Base-by-base conservation (phyloP, 106 monocot genomes). In the Cymbidium sinense region DNA sequence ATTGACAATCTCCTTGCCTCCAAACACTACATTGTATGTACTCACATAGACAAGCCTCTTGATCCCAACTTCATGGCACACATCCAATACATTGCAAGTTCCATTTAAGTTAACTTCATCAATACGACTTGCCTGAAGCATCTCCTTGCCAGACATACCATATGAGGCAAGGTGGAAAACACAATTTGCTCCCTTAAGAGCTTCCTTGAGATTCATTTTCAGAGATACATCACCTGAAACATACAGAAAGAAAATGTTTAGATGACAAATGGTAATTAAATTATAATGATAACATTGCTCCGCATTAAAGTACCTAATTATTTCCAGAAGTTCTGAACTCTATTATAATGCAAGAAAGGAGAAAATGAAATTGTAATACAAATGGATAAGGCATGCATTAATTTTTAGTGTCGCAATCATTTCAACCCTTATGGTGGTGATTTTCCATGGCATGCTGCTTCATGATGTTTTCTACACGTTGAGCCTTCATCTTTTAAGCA, bases 101-200 rank as follows among this genome's bases (percentile, higher is more conserved):
- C 99, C 95, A 70, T 88, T 86, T 82, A 99, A 80, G 75, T 99
- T 99, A 43, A 95, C 79, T 72, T 78, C 72, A 80, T 99, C 99
- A n/a, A 80, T 75, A 29, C 86, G 88, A 5, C 86, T 80, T 13
- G 92, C 23, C 52, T 93, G 95, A 70, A 99, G 86, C 99, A 99
- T 99, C 77, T 95, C 90, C 83, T 99, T 99, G 54, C 99, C 93
- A 34, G 95, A 99, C 99, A 99, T 99, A 35, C 99, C 99, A 78
- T 83, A 99, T 11, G 99, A 99, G 39, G 99, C 99, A 69, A 99
- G 86, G 78, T 99, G 99, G 79, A 95, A 99, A 80, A 95, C 99
- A 81, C 94, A 93, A 80, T 99, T 84, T 43, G 67, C 88, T 12
- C 99, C 89, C 15, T 27, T 77, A 13, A 99, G 78, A 75, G 90